Evolutionary conservation across 768 basidiomycete genomes (phyloP).

Genomic region (Auricularia sp.): DNA sequence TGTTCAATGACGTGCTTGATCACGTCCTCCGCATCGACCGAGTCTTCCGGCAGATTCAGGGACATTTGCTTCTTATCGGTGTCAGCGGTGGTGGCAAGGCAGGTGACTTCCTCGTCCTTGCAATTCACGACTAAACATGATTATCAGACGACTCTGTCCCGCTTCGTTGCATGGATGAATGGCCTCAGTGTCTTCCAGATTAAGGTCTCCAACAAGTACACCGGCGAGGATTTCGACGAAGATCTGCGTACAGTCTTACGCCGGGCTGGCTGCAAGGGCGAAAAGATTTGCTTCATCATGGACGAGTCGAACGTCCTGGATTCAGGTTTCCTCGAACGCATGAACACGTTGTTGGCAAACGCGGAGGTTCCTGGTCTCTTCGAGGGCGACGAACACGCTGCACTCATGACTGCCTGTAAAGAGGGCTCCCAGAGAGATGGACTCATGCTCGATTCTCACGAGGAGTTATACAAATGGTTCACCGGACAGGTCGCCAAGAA

Average conservation of each 20-base stretch:
- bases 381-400: constrained; percentile 97
- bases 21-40: constrained; percentile 97
- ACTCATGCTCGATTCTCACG: constrained; percentile 94
- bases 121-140: constrained; percentile 10
- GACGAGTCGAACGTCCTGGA: constrained; percentile 99
- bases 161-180: constrained; percentile 99
- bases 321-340: constrained; percentile 97
- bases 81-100: constrained; percentile 99
- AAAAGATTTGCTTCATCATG: constrained; percentile 99
- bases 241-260: constrained; percentile 92
- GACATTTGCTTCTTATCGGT: constrained; percentile 91
- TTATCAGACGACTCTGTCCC: constrained; percentile 82
- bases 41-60: constrained; percentile 97
- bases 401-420: constrained; percentile 98
- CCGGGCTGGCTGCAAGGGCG: constrained; percentile 93
- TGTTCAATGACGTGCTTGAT: constrained; percentile 97
- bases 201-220: constrained; percentile 99
- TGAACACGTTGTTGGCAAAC: constrained; percentile 98
- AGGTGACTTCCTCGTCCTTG: constrained; percentile 12
- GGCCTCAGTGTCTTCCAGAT: constrained; percentile 98
- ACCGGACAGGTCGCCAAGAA: constrained; percentile 97
- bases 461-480: constrained; percentile 97
- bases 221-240: constrained; percentile 96
- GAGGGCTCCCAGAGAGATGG: constrained; percentile 99
- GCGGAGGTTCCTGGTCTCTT: constrained; percentile 99